Base-by-base conservation (phyloP, 2,329 filamentous ascomycete genomes). In the Coleophoma cylindrospora region DNA sequence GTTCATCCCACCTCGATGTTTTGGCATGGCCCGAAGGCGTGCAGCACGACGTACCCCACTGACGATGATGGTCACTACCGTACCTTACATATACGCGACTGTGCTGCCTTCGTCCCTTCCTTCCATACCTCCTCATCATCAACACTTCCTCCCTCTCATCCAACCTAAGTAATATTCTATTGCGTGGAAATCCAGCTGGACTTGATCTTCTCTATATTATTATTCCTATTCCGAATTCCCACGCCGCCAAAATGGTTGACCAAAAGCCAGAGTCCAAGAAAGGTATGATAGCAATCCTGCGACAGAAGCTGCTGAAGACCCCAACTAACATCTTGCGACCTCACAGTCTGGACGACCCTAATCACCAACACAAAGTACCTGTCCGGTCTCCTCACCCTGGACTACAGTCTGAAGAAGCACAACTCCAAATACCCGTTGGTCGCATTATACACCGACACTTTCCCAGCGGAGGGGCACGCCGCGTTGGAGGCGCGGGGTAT, bases 281-380 rank as follows among this genome's bases (percentile, higher is more conserved):
- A 54, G 63, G 63, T 61, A 57, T 21, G 27, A 53, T 22, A 7
- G 12, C 34, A 46, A 19, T 13, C 11, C n/a, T 11, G 27, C 27
- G 27, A 27, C 10, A n/a, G 37, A 34, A 34, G 14, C 33, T 19
- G 34, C 41, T 5, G 21, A 7, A 9, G 43, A 17, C 33, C 10
- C 34, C 15, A 41, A 32, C 33, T 53, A 37, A 27, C 27, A 27
- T 27, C 55, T 47, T 54, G 36, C 52, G 14, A 44, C n/a, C 1
- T n/a, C 21, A 10, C 66, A 89, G 89, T 94, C 65, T 96, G 89
- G 89, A 89, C 88, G 27, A 88, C 85, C 11, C 77, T 95, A 58
- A 91, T 96, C 65, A 95, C 90, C 52, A 95, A 94, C 70, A 83
- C 81, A 45, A 76, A 78, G 61, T 95, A 95, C 69, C 83, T 95